Percentiles rank a stretch among this genome's conserved stretches.
Evolutionary conservation across 1,139 yeast genomes (phyloP).

Genomic region (Protomyces lactucae-debilis): DNA sequence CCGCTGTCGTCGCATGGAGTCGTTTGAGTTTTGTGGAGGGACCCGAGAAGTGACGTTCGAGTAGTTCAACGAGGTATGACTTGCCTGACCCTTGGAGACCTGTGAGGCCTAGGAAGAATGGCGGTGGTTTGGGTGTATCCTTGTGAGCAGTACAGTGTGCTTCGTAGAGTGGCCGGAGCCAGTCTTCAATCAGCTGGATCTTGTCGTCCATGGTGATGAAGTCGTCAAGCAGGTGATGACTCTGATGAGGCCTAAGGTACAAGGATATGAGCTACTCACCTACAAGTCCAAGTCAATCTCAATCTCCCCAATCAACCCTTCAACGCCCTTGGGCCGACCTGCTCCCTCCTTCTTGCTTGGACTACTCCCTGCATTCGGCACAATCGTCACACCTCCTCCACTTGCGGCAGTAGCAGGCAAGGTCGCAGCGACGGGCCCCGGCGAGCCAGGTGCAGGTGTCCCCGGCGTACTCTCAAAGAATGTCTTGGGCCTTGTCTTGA

Average conservation of each 20-base stretch:
- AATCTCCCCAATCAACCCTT: constrained; percentile 19
- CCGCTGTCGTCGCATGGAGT: constrained; percentile 37
- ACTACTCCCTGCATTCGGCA: background rate
- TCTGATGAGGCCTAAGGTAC: background rate
- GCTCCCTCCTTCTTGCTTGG: background rate
- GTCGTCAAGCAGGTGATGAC: background rate
- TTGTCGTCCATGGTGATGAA: background rate
- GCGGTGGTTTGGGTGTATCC: constrained; percentile 35
- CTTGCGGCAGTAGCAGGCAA: background rate
- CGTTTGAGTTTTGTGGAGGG: background rate
- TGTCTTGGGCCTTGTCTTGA: constrained; percentile 78
- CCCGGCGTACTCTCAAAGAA: constrained; percentile 50
- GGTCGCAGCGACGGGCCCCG: background rate
- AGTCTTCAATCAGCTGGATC: background rate
- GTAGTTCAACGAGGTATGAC: constrained; percentile 47
- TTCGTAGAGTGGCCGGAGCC: constrained; percentile 5
- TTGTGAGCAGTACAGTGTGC: background rate
- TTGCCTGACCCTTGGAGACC: constrained; percentile 97
- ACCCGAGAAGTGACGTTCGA: constrained; percentile 41
- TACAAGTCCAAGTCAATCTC: constrained; percentile 23
- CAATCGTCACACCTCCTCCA: background rate
- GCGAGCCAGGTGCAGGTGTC: constrained; percentile 13
- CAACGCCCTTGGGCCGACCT: constrained; percentile 10
- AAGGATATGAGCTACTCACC: background rate
- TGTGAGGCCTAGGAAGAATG: constrained; percentile 63